Base-by-base conservation (phyloP, 2,329 filamentous ascomycete species). In the Aspergillus neotritici region DNA sequence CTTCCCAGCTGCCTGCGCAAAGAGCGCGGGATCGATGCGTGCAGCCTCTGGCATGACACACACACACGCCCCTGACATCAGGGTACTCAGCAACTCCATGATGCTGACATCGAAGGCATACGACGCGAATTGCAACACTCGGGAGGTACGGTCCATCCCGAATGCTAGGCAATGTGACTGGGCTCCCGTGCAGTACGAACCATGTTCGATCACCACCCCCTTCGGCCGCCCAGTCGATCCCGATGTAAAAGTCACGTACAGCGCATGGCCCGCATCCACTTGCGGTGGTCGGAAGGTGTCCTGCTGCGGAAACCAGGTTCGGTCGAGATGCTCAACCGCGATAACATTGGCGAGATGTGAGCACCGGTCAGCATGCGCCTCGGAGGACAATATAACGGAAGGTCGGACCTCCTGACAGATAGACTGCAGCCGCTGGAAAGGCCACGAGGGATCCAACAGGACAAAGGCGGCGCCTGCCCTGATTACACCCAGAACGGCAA, bases 71-170 rank as follows among this genome's bases (percentile, higher is more conserved):
- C 40, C 40, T 28, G 38, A 33, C 25, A 34, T 25, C 25, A 39
- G 40, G 2, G 34, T 40, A 5, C 31, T 41, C 33, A 44, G 31
- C 7, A 34, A 38, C 17, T 44, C 41, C 8, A 32, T 33, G 15
- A 44, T 28, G 25, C 41, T 37, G 25, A 34, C 37, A 31, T 44
- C 41, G 25, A 44, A 44, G 8, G 35, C 37, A 4, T 40, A 39
- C 4, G 41, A 38, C 21, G 41, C 36, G 14, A 44, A 44, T 37
- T 44, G 41, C 14, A 44, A 39, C 21, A 44, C 41, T 5, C 36
- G 36, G 17, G 30, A 33, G 11, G 21, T 15, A 10, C 21, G 36
- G 12, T 37, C 30, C 13, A 37, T 29, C 13, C 30, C 14, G 25
- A 37, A 37, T 13, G 28, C n/a, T 16, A 5, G 21, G n/a, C 36